These are phyloP conservation scores for Martiniozyma asiatica DNA, from an alignment of 1,139 yeast genomes.

Conservation along the genomic window DNA sequence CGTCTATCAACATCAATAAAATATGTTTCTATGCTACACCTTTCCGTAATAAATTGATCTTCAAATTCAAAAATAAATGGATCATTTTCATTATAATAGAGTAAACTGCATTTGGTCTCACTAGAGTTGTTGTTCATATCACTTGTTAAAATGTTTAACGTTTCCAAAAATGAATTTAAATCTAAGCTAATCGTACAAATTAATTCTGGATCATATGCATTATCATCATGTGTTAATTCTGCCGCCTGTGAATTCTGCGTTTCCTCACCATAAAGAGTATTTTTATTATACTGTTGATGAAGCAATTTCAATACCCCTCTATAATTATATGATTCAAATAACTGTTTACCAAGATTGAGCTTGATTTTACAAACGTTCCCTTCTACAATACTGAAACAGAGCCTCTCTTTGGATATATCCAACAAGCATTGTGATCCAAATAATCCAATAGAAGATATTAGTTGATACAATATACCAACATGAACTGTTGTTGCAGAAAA, in stretches of 20 bases:
- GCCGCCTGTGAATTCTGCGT: conserved; percentile 7
- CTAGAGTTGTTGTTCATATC: conserved; percentile 14
- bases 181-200: conserved; percentile 24
- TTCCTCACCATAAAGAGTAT: conserved; percentile 6
- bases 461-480: conserved; percentile 14
- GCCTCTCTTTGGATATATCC: conserved; percentile 17
- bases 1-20: conserved; percentile 24
- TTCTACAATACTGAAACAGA: conserved; percentile 19
- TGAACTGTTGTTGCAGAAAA: conserved; percentile 19
- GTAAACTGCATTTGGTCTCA: conserved; percentile 33
- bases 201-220: conserved; percentile 4
- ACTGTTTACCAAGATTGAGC: conserved; percentile 17
- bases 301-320: conserved; percentile 6
- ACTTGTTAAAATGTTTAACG: conserved; percentile 27
- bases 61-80: conserved; percentile 65
- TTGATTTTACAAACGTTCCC: conserved; percentile 19
- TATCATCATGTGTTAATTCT: conserved; percentile 6
- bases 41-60: conserved; percentile 56
- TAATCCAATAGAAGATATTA: conserved; percentile 17
- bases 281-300: neutral
- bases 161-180: conserved; percentile 32
- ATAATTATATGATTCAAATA: conserved; percentile 15
- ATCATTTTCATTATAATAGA: conserved; percentile 43
- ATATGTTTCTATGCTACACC: conserved; percentile 58
- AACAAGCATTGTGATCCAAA: conserved; percentile 20